Base-by-base conservation (phyloP, 2,329 filamentous ascomycete species). In the Neocucurbitaria cava region DNA sequence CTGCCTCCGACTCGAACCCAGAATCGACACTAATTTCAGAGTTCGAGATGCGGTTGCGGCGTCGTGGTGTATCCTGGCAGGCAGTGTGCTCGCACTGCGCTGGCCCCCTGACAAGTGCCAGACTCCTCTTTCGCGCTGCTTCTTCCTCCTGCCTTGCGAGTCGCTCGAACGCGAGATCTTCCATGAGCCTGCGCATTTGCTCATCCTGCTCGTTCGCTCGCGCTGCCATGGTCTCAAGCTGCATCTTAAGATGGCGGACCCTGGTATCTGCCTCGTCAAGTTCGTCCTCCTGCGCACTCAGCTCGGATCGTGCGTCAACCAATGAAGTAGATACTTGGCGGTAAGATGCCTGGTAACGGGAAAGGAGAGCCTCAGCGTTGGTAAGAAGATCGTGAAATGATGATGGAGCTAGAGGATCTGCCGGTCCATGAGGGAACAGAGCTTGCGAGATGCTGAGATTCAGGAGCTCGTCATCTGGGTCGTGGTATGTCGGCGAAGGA, bases 151-250 rank as follows among this genome's bases (percentile, higher is more conserved):
- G 62, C 7, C 73, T 56, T 28, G 69, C 65, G 5, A 65, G 62
- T 13, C 70, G 65, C 61, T 76, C 74, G 26, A 71, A 66, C 7
- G 63, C 65, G 10, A 76, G 68, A 5, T 76, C 73, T 28, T 73
- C 70, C 62, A 66, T 67, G 26, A 76, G 52, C 17, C 48, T 58
- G 21, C 65, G 62, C 75, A 86, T 85, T 45, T 82, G 79, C 61
- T 79, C 79, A 54, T 86, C 83, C 65, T 86, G 84, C 62, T 86
- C 81, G 15, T 78, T 72, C 2, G 82, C 81, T 55, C 81, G 80
- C 30, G 79, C 79, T 5, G 84, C 83, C 79, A 87, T 83, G 33
- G 83, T 83, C 66, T 87, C 82, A 18, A 88, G 76, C 69, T 88
- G 86, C 59, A 82, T 77, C 72, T 87, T 87, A 48, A 87, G 73